Conservation (phyloP, 371 early-diverging fungal species). For the Catenaria anguillulae region DNA sequence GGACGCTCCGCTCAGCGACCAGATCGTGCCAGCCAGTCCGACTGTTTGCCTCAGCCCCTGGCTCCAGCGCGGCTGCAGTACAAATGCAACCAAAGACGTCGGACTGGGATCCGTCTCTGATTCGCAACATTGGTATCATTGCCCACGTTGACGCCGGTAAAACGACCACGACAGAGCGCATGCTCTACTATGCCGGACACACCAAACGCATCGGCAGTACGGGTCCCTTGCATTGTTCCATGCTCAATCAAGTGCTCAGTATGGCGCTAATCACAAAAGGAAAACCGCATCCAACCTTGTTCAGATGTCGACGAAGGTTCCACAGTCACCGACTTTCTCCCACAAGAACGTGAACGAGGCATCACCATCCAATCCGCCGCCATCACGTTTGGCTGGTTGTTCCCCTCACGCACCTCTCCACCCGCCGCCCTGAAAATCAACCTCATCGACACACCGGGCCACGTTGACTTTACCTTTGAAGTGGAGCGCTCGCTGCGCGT, state of each 20-base stretch:
- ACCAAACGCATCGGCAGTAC: slow-evolving; percentile 70
- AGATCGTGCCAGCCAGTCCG: no score
- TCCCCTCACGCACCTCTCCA: no score
- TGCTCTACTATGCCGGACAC: slow-evolving; percentile 85
- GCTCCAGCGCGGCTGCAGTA: no score
- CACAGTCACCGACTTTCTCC: slow-evolving; percentile 87
- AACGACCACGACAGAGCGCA: slow-evolving; percentile 94
- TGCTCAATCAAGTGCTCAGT: no score
- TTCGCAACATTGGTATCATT: slow-evolving; percentile 88
- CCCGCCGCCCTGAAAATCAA: slow-evolving; percentile 40
- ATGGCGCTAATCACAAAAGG: no score
- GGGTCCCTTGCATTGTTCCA: no score
- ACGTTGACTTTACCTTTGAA: slow-evolving; percentile 91
- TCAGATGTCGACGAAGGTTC: slow-evolving; percentile 84
- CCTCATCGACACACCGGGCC: slow-evolving; percentile 92
- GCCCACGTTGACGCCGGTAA: slow-evolving; percentile 95
- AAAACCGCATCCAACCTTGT: no score
- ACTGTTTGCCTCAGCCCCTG: no score
- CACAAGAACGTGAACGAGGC: slow-evolving; percentile 78
- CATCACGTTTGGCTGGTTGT: slow-evolving; percentile 89
- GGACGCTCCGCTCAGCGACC: no score
- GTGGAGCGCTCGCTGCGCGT: slow-evolving; percentile 85
- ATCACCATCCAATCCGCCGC: slow-evolving; percentile 92
- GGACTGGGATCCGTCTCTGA: no score
- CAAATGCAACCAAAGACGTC: no score